These are phyloP conservation scores for Apiotrichum veenhuisii DNA, from an alignment of 1,284 basidiomycete genomes.

Conservation along the genomic window DNA sequence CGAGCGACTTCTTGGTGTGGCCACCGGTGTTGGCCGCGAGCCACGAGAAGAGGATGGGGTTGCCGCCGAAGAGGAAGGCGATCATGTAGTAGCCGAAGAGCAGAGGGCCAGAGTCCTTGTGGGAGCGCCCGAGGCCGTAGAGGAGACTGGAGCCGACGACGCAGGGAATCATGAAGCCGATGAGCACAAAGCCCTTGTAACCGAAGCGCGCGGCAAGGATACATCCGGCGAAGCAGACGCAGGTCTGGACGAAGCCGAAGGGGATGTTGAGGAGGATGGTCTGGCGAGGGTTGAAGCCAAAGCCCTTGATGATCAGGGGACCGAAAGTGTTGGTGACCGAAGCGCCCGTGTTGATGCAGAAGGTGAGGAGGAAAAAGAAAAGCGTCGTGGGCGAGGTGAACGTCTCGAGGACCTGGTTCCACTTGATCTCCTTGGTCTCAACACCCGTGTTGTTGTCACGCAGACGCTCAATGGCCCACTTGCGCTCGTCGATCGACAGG, in stretches of 20 bases:
- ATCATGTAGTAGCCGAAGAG: constrained; percentile 25
- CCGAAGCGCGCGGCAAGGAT: constrained; percentile 25
- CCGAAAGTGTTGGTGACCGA: constrained; percentile 37
- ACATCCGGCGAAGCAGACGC: constrained; percentile 17
- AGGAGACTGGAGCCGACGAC: constrained; percentile 37
- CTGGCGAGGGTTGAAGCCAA: constrained; percentile 34
- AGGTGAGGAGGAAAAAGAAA: constrained; percentile 31
- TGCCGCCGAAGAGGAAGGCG: constrained; percentile 37
- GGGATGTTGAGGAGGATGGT: constrained; percentile 43
- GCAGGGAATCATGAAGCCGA: constrained; percentile 31
- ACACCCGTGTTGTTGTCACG: constrained; percentile 45
- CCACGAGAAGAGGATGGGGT: constrained; percentile 31
- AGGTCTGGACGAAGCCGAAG: constrained; percentile 35
- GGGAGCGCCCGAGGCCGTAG: constrained; percentile 25
- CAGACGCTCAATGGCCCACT: constrained; percentile 45
- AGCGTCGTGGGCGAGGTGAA: constrained; percentile 34
- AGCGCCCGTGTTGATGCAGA: constrained; percentile 33
- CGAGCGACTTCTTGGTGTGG: constrained; percentile 40
- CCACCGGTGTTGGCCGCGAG: constrained; percentile 35
- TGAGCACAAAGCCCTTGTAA: constrained; percentile 30
- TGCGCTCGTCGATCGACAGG: constrained; percentile 31
- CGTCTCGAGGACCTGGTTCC: constrained; percentile 37
- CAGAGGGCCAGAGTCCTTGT: constrained; percentile 12
- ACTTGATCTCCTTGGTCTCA: constrained; percentile 35
- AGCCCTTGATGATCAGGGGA: constrained; percentile 43